Base-by-base conservation (phyloP, 2,329 filamentous ascomycete species). In the Cercospora zeae-maydis region DNA sequence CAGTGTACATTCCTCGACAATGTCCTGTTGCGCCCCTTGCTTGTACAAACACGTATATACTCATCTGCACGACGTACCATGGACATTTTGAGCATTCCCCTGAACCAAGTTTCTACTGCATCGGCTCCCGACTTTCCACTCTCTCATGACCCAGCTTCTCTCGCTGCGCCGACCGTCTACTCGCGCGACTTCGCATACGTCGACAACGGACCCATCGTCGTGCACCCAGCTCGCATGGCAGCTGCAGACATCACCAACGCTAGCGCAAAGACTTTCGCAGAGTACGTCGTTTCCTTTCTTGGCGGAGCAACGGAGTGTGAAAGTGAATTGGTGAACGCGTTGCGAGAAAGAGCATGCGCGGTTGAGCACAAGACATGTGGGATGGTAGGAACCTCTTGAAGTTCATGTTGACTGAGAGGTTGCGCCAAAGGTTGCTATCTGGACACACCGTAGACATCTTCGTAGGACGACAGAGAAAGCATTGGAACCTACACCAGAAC, bases 401-500 rank as follows among this genome's bases (percentile, higher is more conserved):
- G 45, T 52, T 39, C 33, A 59, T 59, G 47, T 53, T 59, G n/a
- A 53, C 79, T 81, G 78, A 82, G 72, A 72, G 75, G 34, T 72
- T 78, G 69, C 77, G 74, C 74, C 74, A 78, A 77, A 84, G 82
- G 74, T 77, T 84, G 36, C 78, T 84, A 34, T 82, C 81, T 54
- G 82, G 82, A 56, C 78, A 80, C 33, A 77, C 81, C 54, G 76
- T 84, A 67, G 80, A 83, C 67, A 76, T 84, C 39, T 80, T 78
- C 67, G 82, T 84, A 42, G 82, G 82, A 63, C 67, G 71, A 56
- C 74, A 77, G 53, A 76, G 75, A 69, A 78, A 79, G 58, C 80
- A 80, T 63, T 84, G 82, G 82, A 75, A 76, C 39, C 73, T 84
- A 51, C 82, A 84, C 72, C 79, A 78, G 61, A 83, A 83, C 69